phyloP scores from a whole-genome alignment of 441 rosid species.

The Brassica hybrid region DNA sequence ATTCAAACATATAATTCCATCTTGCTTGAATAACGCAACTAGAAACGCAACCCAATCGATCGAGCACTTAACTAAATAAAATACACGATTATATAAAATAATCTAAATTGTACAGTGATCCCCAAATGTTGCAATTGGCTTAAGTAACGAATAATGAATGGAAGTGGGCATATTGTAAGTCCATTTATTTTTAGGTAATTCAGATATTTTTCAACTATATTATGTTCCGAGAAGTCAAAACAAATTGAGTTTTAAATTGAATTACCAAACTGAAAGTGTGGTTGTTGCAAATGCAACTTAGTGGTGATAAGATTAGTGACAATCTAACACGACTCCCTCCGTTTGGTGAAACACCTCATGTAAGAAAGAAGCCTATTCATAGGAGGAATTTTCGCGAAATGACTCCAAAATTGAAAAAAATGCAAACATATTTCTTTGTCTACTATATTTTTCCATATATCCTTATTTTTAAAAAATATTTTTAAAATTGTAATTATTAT shows the following conservation, averaged over 20 bases:
- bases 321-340: constrained; percentile 30
- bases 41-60: constrained; percentile 21
- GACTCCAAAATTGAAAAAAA: neutral
- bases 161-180: constrained; percentile 13
- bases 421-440: neutral
- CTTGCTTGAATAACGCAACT: constrained; percentile 31
- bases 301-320: constrained; percentile 33
- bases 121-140: constrained; percentile 24
- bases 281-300: constrained; percentile 37
- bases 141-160: constrained; percentile 11
- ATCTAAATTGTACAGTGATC: constrained; percentile 20
- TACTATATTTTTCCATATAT: neutral
- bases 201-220: constrained; percentile 2
- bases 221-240: constrained; percentile 18
- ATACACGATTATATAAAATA: neutral
- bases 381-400: neutral
- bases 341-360: constrained; percentile 28
- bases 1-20: neutral
- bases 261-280: constrained; percentile 26
- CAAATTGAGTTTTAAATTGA: neutral
- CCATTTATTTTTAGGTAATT: constrained; percentile 4
- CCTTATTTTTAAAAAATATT: no score
- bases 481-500: no score
- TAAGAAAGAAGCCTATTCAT: neutral
- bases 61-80: neutral